A percentile compares a stretch with the other conserved stretches of the same genome.
Evolutionary conservation across 75 land plant species (phyloP).

Genomic region (Pinus taeda): DNA sequence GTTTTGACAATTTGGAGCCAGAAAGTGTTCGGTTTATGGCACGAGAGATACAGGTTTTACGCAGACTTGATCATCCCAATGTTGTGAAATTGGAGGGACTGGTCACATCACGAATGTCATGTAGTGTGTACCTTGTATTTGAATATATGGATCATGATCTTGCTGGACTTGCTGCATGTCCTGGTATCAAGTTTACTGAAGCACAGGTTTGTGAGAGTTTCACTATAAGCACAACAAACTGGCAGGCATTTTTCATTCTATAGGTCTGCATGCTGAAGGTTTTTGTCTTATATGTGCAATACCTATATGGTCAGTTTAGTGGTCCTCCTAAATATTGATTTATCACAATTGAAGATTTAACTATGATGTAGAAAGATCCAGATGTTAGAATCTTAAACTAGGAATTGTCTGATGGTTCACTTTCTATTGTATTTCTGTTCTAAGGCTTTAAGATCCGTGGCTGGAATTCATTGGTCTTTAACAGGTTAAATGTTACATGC

Average conservation of each 20-base stretch:
- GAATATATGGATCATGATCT: conserved; percentile 94
- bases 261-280: too few relatives aligned
- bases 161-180: conserved; percentile 36
- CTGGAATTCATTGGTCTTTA: not conserved
- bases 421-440: too few relatives aligned
- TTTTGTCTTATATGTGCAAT: too few relatives aligned
- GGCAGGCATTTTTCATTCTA: too few relatives aligned
- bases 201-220: conserved; percentile 52
- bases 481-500: conserved; percentile 81
- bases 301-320: too few relatives aligned
- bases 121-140: conserved; percentile 74
- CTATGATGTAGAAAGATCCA: too few relatives aligned
- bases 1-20: conserved; percentile 91
- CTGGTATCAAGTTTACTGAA: conserved; percentile 55
- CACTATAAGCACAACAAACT: too few relatives aligned
- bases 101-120: conserved; percentile 81
- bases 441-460: too few relatives aligned
- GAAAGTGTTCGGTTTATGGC: conserved; percentile 99
- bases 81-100: conserved; percentile 86
- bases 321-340: too few relatives aligned
- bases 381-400: too few relatives aligned
- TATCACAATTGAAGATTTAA: too few relatives aligned
- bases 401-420: too few relatives aligned
- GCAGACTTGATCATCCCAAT: conserved; percentile 93
- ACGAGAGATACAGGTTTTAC: conserved; percentile 84